Percentiles rank a stretch among this genome's conserved stretches.
These are phyloP conservation scores for Nicotiana noctiflora DNA, from an alignment of 257 asterid species.

Conservation along the genomic window DNA sequence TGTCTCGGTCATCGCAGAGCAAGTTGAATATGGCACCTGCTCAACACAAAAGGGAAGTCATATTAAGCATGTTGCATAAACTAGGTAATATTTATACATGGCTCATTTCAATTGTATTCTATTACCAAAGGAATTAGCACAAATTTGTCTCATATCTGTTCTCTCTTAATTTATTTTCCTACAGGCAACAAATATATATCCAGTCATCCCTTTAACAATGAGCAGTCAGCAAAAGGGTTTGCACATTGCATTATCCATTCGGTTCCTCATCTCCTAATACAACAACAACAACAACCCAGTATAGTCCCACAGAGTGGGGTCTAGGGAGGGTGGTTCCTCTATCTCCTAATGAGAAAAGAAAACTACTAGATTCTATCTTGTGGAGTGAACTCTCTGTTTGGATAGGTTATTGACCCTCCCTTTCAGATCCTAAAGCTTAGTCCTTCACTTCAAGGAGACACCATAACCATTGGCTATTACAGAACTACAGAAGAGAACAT, in stretches of 20 bases:
- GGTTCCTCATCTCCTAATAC: background rate
- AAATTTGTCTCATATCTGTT: background rate
- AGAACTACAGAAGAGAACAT: background rate
- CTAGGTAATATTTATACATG: background rate
- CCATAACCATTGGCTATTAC: background rate
- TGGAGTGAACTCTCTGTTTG: background rate
- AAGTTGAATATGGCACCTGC: slow-evolving; percentile 57
- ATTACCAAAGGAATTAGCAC: background rate
- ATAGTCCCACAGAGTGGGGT: too few relatives aligned
- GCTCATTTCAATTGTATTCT: background rate
- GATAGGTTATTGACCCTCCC: background rate
- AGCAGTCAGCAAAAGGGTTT: background rate
- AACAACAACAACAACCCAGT: too few relatives aligned
- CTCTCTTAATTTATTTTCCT: background rate
- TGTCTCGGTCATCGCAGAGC: slow-evolving; percentile 28
- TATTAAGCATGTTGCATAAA: background rate
- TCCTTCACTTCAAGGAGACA: background rate
- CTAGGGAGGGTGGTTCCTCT: too few relatives aligned
- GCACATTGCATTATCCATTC: background rate
- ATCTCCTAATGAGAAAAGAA: background rate
- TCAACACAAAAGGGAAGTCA: slow-evolving; percentile 6
- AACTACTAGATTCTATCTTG: background rate
- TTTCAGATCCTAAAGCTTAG: background rate
- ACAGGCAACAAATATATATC: background rate
- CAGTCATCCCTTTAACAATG: background rate